A percentile compares a stretch with the other conserved stretches of the same genome.
These are phyloP conservation scores for Globisporangium middletonii DNA, from an alignment of 352 stramenopile genomes.

Conservation along the genomic window DNA sequence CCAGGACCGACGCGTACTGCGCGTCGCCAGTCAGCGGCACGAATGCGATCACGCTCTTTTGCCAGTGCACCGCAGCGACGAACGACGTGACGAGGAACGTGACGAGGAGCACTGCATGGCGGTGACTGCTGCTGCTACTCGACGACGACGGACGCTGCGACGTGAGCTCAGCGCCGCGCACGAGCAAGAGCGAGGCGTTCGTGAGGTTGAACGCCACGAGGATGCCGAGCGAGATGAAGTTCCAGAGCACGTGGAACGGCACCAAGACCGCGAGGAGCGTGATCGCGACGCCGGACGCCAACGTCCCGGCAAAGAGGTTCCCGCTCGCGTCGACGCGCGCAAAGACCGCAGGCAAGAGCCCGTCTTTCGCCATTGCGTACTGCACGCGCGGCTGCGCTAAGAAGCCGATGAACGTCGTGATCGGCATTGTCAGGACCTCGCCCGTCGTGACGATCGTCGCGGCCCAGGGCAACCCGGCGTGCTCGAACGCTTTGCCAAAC, in stretches of 20 bases:
- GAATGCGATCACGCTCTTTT: slow-evolving; percentile 54
- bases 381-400: slow-evolving; percentile 89
- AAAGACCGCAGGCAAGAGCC: slow-evolving; percentile 88
- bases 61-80: slow-evolving; percentile 64
- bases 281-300: slow-evolving; percentile 45
- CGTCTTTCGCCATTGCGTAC: slow-evolving; percentile 92
- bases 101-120: slow-evolving; percentile 34
- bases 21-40: slow-evolving; percentile 18
- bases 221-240: slow-evolving; percentile 89
- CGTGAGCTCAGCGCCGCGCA: slow-evolving; percentile 31
- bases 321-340: slow-evolving; percentile 55
- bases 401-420: slow-evolving; percentile 95
- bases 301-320: slow-evolving; percentile 66
- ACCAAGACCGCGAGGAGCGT: slow-evolving; percentile 66
- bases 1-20: slow-evolving; percentile 20
- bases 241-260: slow-evolving; percentile 84
- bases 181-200: slow-evolving; percentile 77
- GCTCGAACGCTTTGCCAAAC: slow-evolving; percentile 73
- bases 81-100: slow-evolving; percentile 55
- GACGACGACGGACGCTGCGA: neutral
- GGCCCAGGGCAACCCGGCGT: slow-evolving; percentile 53
- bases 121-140: neutral
- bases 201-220: slow-evolving; percentile 88
- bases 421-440: slow-evolving; percentile 92
- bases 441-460: slow-evolving; percentile 85